Evolutionary conservation across 2,329 filamentous ascomycete species (phyloP).

Genomic region (Fusarium tuaranense): DNA sequence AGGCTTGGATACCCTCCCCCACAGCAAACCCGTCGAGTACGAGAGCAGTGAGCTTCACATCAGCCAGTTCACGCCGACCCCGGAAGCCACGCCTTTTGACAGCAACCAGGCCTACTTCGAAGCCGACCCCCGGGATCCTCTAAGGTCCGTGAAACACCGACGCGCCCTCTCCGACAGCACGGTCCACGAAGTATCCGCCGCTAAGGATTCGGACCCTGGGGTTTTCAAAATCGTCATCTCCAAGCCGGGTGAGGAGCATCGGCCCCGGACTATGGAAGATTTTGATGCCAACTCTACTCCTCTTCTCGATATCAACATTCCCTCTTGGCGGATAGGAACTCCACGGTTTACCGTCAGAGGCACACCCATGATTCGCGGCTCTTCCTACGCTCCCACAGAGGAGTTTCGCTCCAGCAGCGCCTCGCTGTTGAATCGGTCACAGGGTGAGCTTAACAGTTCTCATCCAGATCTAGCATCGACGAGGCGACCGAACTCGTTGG

Average conservation of each 20-base stretch:
- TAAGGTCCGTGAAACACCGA: conserved; percentile 56
- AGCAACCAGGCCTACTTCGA: conserved; percentile 50
- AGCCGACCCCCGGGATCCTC: conserved; percentile 29
- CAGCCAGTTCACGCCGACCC: conserved; percentile 59
- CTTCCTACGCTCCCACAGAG: conserved; percentile 82
- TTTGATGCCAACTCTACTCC: conserved; percentile 59
- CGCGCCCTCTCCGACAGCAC: conserved; percentile 84
- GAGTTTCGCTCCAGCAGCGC: conserved; percentile 74
- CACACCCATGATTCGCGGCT: conserved; percentile 81
- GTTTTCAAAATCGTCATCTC: conserved; percentile 87
- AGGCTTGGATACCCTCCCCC: conserved; percentile 61
- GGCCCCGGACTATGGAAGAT: conserved; percentile 74
- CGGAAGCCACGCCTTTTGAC: conserved; percentile 52
- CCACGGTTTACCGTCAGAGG: conserved; percentile 83
- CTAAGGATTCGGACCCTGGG: conserved; percentile 69
- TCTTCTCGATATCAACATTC: conserved; percentile 80
- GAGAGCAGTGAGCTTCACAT: conserved; percentile 45
- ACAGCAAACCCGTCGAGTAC: conserved; percentile 42
- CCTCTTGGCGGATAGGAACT: conserved; percentile 85
- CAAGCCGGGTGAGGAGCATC: conserved; percentile 69
- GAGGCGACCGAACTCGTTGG: conserved; percentile 53
- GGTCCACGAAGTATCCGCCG: conserved; percentile 70
- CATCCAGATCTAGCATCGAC: conserved; percentile 43
- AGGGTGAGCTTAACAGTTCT: conserved; percentile 42
- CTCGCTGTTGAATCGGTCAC: conserved; percentile 58